Evolutionary conservation across 2,329 filamentous ascomycete species (phyloP).

Genomic region (Cladophialophora chaetospira): DNA sequence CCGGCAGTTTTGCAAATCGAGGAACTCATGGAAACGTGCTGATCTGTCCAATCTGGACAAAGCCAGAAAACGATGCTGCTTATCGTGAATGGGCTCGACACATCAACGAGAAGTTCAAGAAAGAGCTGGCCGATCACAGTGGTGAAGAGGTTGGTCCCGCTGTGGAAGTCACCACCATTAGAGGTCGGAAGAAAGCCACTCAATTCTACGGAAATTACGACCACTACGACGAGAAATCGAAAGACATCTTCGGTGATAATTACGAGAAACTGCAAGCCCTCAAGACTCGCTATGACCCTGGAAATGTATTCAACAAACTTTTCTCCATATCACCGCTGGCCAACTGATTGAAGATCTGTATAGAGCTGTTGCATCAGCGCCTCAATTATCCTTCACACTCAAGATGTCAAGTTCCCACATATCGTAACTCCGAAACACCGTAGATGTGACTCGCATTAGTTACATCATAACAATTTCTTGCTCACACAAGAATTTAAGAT

Average conservation of each 20-base stretch:
- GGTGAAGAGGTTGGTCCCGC: constrained; percentile 2
- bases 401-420: too few relatives aligned
- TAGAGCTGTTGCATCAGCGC: too few relatives aligned
- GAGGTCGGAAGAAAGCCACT: not conserved
- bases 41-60: constrained; percentile 46
- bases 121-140: constrained; percentile 28
- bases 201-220: constrained; percentile 21
- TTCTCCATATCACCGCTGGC: too few relatives aligned
- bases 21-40: constrained; percentile 49
- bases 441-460: too few relatives aligned
- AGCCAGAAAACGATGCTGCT: constrained; percentile 40
- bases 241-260: constrained; percentile 50
- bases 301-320: constrained; percentile 52
- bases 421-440: too few relatives aligned
- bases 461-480: too few relatives aligned
- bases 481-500: too few relatives aligned
- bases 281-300: constrained; percentile 51
- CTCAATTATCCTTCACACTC: too few relatives aligned
- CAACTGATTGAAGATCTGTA: too few relatives aligned
- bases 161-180: constrained; percentile 33
- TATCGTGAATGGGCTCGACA: constrained; percentile 46
- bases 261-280: constrained; percentile 43
- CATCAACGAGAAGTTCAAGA: constrained; percentile 36
- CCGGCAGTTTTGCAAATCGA: constrained; percentile 47
- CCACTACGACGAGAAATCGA: constrained; percentile 13